Percentiles rank a stretch among this genome's conserved stretches.
Conservation (phyloP, 257 asterid species). For the Solanum sejunctum region DNA sequence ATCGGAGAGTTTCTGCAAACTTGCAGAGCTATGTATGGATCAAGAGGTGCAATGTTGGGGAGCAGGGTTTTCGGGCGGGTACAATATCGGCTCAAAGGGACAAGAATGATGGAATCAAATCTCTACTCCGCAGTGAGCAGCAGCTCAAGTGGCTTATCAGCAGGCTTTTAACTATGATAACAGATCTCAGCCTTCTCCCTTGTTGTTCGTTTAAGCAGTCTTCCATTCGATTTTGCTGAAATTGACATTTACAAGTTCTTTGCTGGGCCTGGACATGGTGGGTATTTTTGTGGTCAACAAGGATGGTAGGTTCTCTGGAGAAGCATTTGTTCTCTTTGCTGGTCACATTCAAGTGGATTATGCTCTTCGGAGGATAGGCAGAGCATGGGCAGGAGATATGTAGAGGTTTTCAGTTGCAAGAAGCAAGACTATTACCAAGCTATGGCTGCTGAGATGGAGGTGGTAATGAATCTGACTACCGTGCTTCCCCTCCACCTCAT, state of each 20-base stretch:
- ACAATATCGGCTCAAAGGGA: slow-evolving; percentile 99
- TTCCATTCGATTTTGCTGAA: slow-evolving; percentile 80
- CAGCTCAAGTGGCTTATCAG: slow-evolving; percentile 45
- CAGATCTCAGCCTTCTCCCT: slow-evolving; percentile 26
- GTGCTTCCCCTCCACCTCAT: no score
- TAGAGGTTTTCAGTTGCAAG: no score
- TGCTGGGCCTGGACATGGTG: slow-evolving; percentile 74
- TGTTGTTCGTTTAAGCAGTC: slow-evolving; percentile 81
- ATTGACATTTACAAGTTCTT: slow-evolving; percentile 69
- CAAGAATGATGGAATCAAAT: slow-evolving; percentile 98
- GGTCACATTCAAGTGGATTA: no score
- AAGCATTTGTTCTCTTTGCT: no score
- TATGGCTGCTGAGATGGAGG: no score
- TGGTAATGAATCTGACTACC: no score
- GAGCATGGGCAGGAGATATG: no score
- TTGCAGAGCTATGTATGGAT: neutral
- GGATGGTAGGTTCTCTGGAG: slow-evolving; percentile 46
- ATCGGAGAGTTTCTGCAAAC: neutral
- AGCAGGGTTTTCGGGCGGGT: slow-evolving; percentile 99
- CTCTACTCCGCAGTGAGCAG: slow-evolving; percentile 97
- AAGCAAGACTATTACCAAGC: no score
- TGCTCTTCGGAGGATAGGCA: no score
- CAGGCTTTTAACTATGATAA: neutral
- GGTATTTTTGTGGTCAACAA: slow-evolving; percentile 71
- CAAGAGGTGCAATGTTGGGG: slow-evolving; percentile 62